A percentile compares a stretch with the other conserved stretches of the same genome.
Evolutionary conservation across 2,329 filamentous ascomycete species (phyloP).

Genomic region (Microsporum canis): DNA sequence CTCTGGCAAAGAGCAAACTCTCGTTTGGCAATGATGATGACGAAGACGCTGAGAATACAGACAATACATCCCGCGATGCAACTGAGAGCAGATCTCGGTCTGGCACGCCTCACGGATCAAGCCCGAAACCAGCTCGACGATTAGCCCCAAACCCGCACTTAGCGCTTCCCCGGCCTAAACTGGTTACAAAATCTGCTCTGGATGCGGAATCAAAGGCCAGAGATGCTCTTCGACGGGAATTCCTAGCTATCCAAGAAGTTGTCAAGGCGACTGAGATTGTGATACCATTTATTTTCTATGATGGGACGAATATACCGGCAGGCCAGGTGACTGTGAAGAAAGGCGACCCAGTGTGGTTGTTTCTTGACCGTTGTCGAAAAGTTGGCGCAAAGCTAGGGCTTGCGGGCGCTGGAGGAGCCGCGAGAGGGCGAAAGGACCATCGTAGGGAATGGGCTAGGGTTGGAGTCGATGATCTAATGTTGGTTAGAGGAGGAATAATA

Average conservation of each 20-base stretch:
- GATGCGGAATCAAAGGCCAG: slow-evolving; percentile 68
- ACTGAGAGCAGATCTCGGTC: slow-evolving; percentile 28
- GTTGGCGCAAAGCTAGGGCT: slow-evolving; percentile 74
- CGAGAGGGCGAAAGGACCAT: slow-evolving; percentile 43
- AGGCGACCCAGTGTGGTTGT: slow-evolving; percentile 85
- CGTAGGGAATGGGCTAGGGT: slow-evolving; percentile 82
- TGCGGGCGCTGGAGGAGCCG: slow-evolving; percentile 45
- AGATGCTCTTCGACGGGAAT: slow-evolving; percentile 66
- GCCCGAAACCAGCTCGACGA: slow-evolving; percentile 21
- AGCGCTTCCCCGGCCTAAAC: slow-evolving; percentile 50
- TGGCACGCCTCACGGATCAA: slow-evolving; percentile 27
- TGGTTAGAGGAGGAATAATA: slow-evolving; percentile 81
- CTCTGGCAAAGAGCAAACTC: slow-evolving; percentile 47
- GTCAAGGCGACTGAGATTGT: slow-evolving; percentile 83
- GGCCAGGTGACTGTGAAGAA: slow-evolving; percentile 81
- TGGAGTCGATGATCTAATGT: slow-evolving; percentile 88
- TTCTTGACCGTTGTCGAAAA: slow-evolving; percentile 82
- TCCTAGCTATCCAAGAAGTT: slow-evolving; percentile 67
- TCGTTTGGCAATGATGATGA: slow-evolving; percentile 54
- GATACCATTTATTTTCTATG: slow-evolving; percentile 94
- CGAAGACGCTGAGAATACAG: slow-evolving; percentile 37
- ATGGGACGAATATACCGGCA: slow-evolving; percentile 79
- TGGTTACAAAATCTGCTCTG: slow-evolving; percentile 62
- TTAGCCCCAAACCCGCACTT: slow-evolving; percentile 37
- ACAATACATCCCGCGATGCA: slow-evolving; percentile 26